phyloP scores from a whole-genome alignment of 1,284 basidiomycete species.

The Wolfiporia cocos region DNA sequence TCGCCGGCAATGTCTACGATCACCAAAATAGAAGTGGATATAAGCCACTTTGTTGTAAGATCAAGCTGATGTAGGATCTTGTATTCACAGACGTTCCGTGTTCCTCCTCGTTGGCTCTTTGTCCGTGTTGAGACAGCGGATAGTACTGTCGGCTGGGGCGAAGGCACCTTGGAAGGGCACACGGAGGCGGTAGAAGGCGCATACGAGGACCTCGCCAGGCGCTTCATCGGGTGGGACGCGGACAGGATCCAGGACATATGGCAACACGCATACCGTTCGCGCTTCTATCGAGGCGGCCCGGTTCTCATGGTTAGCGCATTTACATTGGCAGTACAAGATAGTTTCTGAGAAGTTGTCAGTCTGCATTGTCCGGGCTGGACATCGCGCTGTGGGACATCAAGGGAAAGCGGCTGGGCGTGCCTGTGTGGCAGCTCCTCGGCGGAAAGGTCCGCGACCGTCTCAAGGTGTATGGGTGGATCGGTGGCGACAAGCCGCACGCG shows the following conservation, averaged over 20 bases:
- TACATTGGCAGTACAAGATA: not conserved
- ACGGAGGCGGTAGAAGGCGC: constrained; percentile 77
- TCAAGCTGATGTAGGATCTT: too few species aligned
- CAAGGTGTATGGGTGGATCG: constrained; percentile 66
- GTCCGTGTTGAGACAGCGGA: constrained; percentile 66
- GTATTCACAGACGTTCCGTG: too few species aligned
- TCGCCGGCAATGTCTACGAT: too few species aligned
- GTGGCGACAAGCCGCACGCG: constrained; percentile 65
- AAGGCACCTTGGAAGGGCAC: constrained; percentile 63
- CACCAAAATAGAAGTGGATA: too few species aligned
- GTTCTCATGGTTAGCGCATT: constrained; percentile 54
- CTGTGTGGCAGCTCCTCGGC: constrained; percentile 70
- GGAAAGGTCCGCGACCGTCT: constrained; percentile 61
- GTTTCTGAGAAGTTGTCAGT: constrained; percentile 20
- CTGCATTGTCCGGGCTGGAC: constrained; percentile 48
- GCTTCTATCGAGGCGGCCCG: constrained; percentile 72
- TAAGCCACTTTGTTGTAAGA: too few species aligned
- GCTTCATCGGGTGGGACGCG: constrained; percentile 63
- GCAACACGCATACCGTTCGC: constrained; percentile 58
- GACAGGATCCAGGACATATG: constrained; percentile 71
- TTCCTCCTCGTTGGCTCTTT: constrained; percentile 75
- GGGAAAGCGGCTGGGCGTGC: constrained; percentile 72
- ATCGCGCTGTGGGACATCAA: constrained; percentile 72
- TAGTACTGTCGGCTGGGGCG: constrained; percentile 68
- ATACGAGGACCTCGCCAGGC: constrained; percentile 51